Base-by-base conservation (phyloP, 306 rosid species). In the Quercus rubra region DNA sequence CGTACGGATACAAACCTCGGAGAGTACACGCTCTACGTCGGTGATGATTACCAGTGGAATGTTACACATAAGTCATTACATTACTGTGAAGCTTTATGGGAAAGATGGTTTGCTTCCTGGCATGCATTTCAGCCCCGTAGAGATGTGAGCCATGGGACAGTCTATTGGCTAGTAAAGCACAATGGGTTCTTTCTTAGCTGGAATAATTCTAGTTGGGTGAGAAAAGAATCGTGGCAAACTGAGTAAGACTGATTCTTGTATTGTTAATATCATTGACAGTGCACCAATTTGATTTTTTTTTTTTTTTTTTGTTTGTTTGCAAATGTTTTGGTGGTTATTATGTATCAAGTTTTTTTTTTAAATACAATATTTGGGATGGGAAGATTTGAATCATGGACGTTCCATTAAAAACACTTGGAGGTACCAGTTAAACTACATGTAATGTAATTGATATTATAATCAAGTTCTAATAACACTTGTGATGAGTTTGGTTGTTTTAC, bases 151-250 rank as follows among this genome's bases (percentile, higher is more conserved):
- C 49, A 67, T 33, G 17, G 14, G 9, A 9, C 15, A 1, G 27
- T 67, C 23, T 77, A 73, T 74, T 82, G 85, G 85, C n/a, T 38
- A 78, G 58, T 77, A 7, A 64, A 78, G 8, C 21, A 78, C 12
- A 18, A 55, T 43, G 82, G 82, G 0, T 77, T 82, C 46, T 73
- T 63, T 67, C 79, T 72, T 3, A 82, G 85, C 17, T 82, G 76
- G 82, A 73, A 82, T 77, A 77, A 77, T 13, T 38, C 82, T 17
- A 66, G 19, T 43, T 82, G 85, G 82, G 64, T 66, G 1, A 66
- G 28, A 33, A 28, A 55, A 41, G 52, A 70, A 73, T 6, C 4
- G 18, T 82, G 85, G 79, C 19, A 77, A 57, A 67, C 74, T 20
- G 55, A 67, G 11, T 31, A 49, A 67, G 55, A 67, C 3, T 18